Conservation (phyloP, 108 stramenopile species). For the Fragilariopsis cylindrus region DNA sequence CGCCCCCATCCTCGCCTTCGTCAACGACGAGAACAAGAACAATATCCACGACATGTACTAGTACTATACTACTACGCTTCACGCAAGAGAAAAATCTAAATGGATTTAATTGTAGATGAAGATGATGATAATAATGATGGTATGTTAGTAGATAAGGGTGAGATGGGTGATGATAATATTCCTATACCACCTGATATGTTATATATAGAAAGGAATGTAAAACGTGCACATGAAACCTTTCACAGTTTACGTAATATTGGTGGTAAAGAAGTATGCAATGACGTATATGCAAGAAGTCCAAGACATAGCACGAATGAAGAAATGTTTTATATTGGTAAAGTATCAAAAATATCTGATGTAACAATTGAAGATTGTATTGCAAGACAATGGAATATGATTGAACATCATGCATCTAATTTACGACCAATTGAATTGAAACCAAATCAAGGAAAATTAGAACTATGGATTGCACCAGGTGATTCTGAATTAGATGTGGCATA, state of each 20-base stretch:
- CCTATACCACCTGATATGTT: constrained; percentile 73
- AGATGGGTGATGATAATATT: constrained; percentile 25
- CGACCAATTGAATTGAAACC: constrained; percentile 74
- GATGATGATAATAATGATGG: constrained; percentile 47
- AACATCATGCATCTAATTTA: constrained; percentile 70
- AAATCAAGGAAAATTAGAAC: constrained; percentile 52
- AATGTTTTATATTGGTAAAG: constrained; percentile 82
- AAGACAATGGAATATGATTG: constrained; percentile 78
- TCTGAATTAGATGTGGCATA: constrained; percentile 86
- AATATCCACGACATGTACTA: background rate
- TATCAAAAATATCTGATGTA: constrained; percentile 77
- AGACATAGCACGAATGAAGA: constrained; percentile 17
- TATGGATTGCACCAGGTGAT: constrained; percentile 84
- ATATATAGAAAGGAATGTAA: constrained; percentile 66
- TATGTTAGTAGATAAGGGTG: background rate
- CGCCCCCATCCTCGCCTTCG: background rate
- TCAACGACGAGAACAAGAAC: background rate
- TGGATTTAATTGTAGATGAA: constrained; percentile 63
- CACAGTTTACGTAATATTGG: constrained; percentile 62
- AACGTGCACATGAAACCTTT: constrained; percentile 66
- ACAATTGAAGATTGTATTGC: constrained; percentile 59
- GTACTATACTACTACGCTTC: background rate
- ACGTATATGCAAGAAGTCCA: constrained; percentile 77
- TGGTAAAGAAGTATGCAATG: constrained; percentile 68
- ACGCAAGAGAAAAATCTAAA: constrained; percentile 34